Evolutionary conservation across 78 protist species (phyloP), one percentile per base, ranked within the genome.

Genomic region (Corallochytrium limacisporum): DNA sequence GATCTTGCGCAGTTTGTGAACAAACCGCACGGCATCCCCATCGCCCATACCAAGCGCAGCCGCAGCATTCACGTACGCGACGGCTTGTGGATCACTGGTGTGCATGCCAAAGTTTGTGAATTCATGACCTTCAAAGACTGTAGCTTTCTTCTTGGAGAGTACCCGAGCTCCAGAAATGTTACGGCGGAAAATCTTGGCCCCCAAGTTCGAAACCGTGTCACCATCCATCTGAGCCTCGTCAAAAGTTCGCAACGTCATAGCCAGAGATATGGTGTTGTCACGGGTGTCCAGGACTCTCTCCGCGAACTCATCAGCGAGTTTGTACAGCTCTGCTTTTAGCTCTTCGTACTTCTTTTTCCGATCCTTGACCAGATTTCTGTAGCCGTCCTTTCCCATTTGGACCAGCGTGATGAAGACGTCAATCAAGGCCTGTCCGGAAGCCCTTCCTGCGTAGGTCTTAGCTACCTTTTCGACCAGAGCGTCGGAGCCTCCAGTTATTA

Each of bases 321-420:
- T 26, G 2, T 4, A 44, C 22, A 87, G 12, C 24, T 5, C 6
- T 12, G 18, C 69, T 3, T 2, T 26, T 28, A 85, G 39, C 31
- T 66, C 40, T 31, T 36, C 40, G 46, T 67, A 56, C 22, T 69
- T 43, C 37, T 57, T 49, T 33, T 31, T 42, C 2, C 74, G 50
- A 0, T 68, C 67, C 24, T 1, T 20, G 54, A 78, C 24, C 13
- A 77, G 67, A 24, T 2, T 18, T 7, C 1, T 9, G 32, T 51
- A 90, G 2, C 92, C 90, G 0, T 6, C 2, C 36, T 31, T 37
- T 35, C 98, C 99, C 85, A 96, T 65, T 20, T 74, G 37, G 37
- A 96, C 68, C 20, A 95, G 57, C 3, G 99, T 95, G 22, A 84
- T 51, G 69, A 93, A 91, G n/a, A 92, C 32, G 62, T 96, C 98